These are phyloP conservation scores for Cyclostephanos invisitatus DNA, from an alignment of 108 stramenopile genomes.

Conservation along the genomic window DNA sequence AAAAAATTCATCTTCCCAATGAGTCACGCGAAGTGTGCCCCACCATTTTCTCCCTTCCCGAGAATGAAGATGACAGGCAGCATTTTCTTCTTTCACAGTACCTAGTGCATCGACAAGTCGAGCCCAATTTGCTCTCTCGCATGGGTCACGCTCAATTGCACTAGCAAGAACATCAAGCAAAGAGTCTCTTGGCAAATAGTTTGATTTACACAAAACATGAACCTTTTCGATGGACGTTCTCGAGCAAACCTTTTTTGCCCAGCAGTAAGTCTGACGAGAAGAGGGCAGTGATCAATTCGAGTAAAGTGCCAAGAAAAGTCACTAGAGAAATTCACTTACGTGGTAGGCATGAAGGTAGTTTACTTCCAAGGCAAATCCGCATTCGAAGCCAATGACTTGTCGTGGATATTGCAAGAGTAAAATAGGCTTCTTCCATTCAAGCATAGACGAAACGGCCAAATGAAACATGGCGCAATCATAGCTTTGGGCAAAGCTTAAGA, in stretches of 20 bases:
- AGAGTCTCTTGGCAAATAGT: slow-evolving; percentile 21
- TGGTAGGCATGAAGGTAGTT: slow-evolving; percentile 31
- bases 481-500: slow-evolving; percentile 20
- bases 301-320: neutral
- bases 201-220: slow-evolving; percentile 17
- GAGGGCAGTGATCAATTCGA: neutral
- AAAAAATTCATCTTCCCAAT: slow-evolving; percentile 30
- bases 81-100: neutral
- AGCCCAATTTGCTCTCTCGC: slow-evolving; percentile 25
- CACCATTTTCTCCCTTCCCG: slow-evolving; percentile 6
- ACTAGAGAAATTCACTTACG: slow-evolving; percentile 15
- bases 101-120: slow-evolving; percentile 20
- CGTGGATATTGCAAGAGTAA: slow-evolving; percentile 20
- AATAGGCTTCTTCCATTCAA: slow-evolving; percentile 38
- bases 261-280: slow-evolving; percentile 19
- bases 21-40: neutral
- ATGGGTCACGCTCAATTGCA: slow-evolving; percentile 23
- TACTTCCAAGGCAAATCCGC: slow-evolving; percentile 23
- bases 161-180: slow-evolving; percentile 37
- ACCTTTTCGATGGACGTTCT: slow-evolving; percentile 29
- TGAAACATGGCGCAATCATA: slow-evolving; percentile 42
- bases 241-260: slow-evolving; percentile 27
- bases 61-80: neutral
- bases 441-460: slow-evolving; percentile 39
- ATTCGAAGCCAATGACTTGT: neutral